Percentiles rank a stretch among this genome's conserved stretches.
phyloP scores from a whole-genome alignment of 1,284 basidiomycete genomes.

The Austropuccinia psidii region DNA sequence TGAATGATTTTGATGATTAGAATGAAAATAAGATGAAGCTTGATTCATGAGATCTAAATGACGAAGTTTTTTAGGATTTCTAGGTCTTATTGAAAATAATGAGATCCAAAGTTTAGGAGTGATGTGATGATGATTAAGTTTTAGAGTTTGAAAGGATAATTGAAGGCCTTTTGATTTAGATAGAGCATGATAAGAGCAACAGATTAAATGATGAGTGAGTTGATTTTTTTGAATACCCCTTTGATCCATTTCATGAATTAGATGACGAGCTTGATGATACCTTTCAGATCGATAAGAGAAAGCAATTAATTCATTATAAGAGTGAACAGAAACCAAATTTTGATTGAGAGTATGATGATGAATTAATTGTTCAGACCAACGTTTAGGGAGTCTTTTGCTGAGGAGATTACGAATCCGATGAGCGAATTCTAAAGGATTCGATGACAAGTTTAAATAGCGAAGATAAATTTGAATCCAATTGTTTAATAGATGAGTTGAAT shows the following conservation, averaged over 20 bases:
- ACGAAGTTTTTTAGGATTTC: conserved; percentile 3
- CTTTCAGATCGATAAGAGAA: conserved; percentile 12
- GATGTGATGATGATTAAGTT: neutral
- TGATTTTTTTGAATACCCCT: conserved; percentile 9
- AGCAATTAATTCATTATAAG: conserved; percentile 29
- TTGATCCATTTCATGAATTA: conserved; percentile 31
- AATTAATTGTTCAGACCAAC: neutral
- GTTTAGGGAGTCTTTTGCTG: conserved; percentile 9
- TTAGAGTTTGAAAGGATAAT: conserved; percentile 4
- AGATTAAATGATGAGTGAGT: conserved; percentile 15
- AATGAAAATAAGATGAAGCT: neutral
- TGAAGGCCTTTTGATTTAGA: conserved; percentile 21
- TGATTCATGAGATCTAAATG: conserved; percentile 33
- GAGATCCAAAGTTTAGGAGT: conserved; percentile 9
- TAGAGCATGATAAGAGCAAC: conserved; percentile 20
- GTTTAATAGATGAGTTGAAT: too few relatives aligned
- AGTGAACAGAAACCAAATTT: conserved; percentile 9
- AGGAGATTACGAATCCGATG: conserved; percentile 18
- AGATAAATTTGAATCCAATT: conserved; percentile 17
- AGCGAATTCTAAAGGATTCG: conserved; percentile 16
- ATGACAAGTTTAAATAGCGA: conserved; percentile 16
- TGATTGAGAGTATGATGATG: neutral
- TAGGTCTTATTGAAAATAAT: conserved; percentile 23
- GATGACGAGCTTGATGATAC: conserved; percentile 19
- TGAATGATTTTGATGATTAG: neutral